A percentile compares a stretch with the other conserved stretches of the same genome.
Evolutionary conservation across 179 eudicot genomes (phyloP).

Genomic region (Spergularia azorica): DNA sequence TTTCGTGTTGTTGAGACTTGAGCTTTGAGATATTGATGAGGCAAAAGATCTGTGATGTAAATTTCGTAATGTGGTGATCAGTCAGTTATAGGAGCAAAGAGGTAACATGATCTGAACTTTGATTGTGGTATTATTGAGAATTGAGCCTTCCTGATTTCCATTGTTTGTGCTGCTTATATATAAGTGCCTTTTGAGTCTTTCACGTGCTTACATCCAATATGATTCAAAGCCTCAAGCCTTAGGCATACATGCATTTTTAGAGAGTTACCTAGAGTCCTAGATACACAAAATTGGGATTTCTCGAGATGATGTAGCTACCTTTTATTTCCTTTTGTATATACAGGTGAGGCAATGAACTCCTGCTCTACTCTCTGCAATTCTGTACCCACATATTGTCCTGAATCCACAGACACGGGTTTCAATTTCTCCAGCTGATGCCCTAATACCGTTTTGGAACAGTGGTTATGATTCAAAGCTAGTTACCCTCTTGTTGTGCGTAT

Average conservation of each 20-base stretch:
- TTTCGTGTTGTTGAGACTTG: background rate
- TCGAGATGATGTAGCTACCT: background rate
- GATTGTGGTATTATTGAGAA: background rate
- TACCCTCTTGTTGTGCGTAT: background rate
- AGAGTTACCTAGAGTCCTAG: background rate
- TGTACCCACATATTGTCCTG: background rate
- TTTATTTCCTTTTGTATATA: background rate
- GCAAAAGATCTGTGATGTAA: background rate
- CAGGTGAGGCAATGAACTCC: background rate
- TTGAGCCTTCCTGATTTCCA: background rate
- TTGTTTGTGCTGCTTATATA: background rate
- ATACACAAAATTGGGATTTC: background rate
- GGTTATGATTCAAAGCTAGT: conserved; percentile 9
- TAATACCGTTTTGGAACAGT: background rate
- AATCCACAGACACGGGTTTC: background rate
- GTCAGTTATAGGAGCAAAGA: background rate
- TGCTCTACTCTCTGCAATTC: background rate
- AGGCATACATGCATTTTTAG: background rate
- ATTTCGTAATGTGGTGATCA: background rate
- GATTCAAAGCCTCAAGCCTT: background rate
- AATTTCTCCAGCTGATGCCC: background rate
- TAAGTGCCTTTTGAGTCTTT: background rate
- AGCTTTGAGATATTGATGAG: background rate
- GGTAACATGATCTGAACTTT: background rate
- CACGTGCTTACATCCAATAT: background rate